Evolutionary conservation across 73 alveolate species (phyloP).

Genomic region (Diophrys sp.): DNA sequence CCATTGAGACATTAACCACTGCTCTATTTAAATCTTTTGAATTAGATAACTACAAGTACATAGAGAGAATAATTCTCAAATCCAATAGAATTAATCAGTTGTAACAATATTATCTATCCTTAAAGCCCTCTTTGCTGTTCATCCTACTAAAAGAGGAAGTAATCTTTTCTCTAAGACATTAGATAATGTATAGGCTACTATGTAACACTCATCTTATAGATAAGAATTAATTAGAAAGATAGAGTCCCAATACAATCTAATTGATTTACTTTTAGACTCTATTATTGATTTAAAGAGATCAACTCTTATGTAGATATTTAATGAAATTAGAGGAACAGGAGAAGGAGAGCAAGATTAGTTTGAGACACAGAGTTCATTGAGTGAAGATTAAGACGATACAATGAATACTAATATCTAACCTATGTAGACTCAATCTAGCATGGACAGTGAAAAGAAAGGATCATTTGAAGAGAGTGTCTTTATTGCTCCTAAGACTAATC

Average conservation of each 20-base stretch:
- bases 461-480: conserved; percentile 7
- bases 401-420: neutral
- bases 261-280: conserved; percentile 36
- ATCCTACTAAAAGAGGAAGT: neutral
- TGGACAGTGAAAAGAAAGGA: neutral
- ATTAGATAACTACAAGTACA: conserved; percentile 33
- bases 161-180: neutral
- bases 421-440: neutral
- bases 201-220: conserved; percentile 4
- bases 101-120: conserved; percentile 25
- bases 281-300: conserved; percentile 53
- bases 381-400: conserved; percentile 47
- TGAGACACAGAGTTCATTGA: conserved; percentile 52
- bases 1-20: conserved; percentile 39
- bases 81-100: conserved; percentile 43
- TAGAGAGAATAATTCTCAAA: conserved; percentile 50
- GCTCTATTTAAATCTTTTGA: conserved; percentile 33
- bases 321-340: conserved; percentile 35
- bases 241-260: conserved; percentile 32
- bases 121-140: neutral
- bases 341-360: conserved; percentile 47
- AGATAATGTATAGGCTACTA: neutral
- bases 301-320: conserved; percentile 25
- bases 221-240: conserved; percentile 31
- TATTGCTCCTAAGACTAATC: conserved; percentile 16